Evolutionary conservation across 768 basidiomycete species (phyloP), one percentile per base, ranked within the genome.

Genomic region (Fomitopsis pulvina): DNA sequence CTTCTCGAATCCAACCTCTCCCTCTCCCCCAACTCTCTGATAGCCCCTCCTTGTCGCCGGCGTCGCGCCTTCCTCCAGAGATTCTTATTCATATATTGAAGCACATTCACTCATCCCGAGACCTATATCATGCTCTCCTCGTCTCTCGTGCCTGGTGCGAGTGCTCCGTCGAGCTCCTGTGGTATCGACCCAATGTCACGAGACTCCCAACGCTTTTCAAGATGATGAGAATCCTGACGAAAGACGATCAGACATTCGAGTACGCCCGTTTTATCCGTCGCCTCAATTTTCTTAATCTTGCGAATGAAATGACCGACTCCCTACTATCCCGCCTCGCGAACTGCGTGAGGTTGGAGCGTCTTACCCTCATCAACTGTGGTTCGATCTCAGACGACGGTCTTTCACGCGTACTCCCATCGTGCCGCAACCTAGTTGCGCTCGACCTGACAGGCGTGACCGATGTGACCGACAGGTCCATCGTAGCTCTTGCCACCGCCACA

Each of bases 91-190:
- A 95, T 63, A 87, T 97, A 61, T 78, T 99, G 57, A 88, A 85
- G 56, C 81, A 92, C 58, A 75, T 99, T 11, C 79, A 85, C 57
- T 75, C 80, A 0, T 71, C 84, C 26, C 74, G 77, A 52, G 89
- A 95, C 66, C 76, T 97, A 41, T 79, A 85, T 55, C 72, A 75
- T 55, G 76, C 80, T 34, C 75, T 94, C 52, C 81, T 85, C 50
- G 93, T 97, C 24, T 92, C 84, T 18, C 83, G 90, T 50, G 77
- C 81, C 24, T 99, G 95, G 93, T 97, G 92, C 74, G 87, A 94
- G 63, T 96, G 92, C 67, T 83, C 92, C 26, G 92, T 94, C 38
- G 91, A 97, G 66, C 77, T 97, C 20, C 75, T 98, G 21, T 99
- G 94, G 94, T 86, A 92, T 66, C 87, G 89, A 60, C 94, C 94